A percentile compares a stretch with the other conserved stretches of the same genome.
Conservation (phyloP, 2,329 filamentous ascomycete genomes). For the Colletotrichum abscissum region DNA sequence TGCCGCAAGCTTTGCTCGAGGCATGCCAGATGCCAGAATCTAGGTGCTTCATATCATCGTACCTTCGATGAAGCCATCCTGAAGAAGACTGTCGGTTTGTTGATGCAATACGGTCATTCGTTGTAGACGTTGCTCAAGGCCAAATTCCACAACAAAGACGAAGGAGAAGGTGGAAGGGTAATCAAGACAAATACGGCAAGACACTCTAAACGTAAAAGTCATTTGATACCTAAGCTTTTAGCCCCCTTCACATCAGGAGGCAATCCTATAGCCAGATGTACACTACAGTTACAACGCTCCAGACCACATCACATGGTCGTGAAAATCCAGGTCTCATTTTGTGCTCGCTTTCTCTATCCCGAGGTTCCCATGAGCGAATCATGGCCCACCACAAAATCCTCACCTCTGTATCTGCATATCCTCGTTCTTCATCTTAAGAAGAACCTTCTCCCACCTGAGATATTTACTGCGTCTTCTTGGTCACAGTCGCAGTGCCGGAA, state of each 20-base stretch:
- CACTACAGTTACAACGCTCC: slow-evolving; percentile 32
- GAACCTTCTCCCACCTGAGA: not conserved
- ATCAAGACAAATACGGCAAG: not conserved
- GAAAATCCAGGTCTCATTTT: slow-evolving; percentile 6
- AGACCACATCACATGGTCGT: not conserved
- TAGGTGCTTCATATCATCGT: too few relatives aligned
- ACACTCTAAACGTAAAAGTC: slow-evolving; percentile 28
- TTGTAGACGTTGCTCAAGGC: not conserved
- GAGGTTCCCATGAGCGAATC: not conserved
- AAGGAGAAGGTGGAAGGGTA: not conserved
- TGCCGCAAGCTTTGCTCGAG: too few relatives aligned
- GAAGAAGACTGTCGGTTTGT: too few relatives aligned
- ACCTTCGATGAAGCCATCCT: too few relatives aligned
- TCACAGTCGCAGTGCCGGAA: slow-evolving; percentile 43
- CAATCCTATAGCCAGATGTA: slow-evolving; percentile 31
- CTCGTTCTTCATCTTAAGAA: not conserved
- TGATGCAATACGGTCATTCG: not conserved
- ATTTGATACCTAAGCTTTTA: slow-evolving; percentile 29
- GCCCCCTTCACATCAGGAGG: not conserved
- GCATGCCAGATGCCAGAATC: too few relatives aligned
- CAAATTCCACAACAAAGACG: not conserved
- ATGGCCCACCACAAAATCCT: too few relatives aligned
- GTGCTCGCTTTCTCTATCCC: slow-evolving; percentile 1
- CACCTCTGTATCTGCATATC: not conserved
- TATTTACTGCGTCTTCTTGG: slow-evolving; percentile 61